These are phyloP conservation scores for Toxicodendron radicans DNA, from an alignment of 345 rosid genomes.

Conservation along the genomic window DNA sequence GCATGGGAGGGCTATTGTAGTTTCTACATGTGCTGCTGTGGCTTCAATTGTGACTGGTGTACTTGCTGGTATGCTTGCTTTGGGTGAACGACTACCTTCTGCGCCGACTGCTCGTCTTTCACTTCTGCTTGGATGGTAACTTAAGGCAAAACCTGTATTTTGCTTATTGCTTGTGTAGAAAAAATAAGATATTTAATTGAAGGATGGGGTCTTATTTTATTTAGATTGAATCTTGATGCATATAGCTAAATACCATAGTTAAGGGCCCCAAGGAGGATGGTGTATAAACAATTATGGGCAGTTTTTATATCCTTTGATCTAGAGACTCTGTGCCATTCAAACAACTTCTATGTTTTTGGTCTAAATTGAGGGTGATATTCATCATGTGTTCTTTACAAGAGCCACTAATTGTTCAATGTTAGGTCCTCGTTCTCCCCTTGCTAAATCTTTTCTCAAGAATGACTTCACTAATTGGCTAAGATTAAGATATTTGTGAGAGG, in stretches of 20 bases:
- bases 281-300: not conserved
- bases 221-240: not conserved
- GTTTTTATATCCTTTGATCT: conserved; percentile 7
- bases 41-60: conserved; percentile 96
- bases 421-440: not conserved
- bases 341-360: not conserved
- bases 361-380: not conserved
- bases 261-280: not conserved
- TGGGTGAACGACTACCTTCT: conserved; percentile 87
- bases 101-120: conserved; percentile 70
- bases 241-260: not conserved
- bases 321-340: not conserved
- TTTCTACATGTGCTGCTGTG: conserved; percentile 95
- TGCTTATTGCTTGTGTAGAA: not conserved
- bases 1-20: conserved; percentile 93
- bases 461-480: not conserved
- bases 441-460: not conserved
- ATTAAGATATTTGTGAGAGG: not conserved
- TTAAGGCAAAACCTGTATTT: not conserved
- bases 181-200: not conserved
- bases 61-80: conserved; percentile 90
- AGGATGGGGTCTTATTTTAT: not conserved
- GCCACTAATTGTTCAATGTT: too few relatives aligned
- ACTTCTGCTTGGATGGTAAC: conserved; percentile 86
- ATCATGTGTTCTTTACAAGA: too few relatives aligned